These are phyloP conservation scores for Ephemerocybe angulata DNA, from an alignment of 768 basidiomycete genomes.

Conservation along the genomic window DNA sequence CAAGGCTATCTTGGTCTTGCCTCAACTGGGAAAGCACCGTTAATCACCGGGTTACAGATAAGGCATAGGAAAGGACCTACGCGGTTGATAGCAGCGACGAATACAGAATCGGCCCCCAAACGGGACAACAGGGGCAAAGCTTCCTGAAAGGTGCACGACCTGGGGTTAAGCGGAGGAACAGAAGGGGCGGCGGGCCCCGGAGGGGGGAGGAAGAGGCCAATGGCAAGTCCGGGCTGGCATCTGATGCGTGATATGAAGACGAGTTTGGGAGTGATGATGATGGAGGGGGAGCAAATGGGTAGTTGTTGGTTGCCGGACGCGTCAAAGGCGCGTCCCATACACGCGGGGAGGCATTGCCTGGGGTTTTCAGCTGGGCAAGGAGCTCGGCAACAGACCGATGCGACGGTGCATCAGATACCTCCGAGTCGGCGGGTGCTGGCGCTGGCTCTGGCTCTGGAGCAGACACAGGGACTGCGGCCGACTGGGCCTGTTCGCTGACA, in stretches of 20 bases:
- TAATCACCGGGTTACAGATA: neutral
- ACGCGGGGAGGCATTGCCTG: constrained; percentile 6
- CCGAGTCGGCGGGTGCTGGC: constrained; percentile 5
- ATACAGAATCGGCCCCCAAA: constrained; percentile 50
- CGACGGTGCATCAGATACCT: constrained; percentile 4
- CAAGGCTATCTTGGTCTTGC: constrained; percentile 65
- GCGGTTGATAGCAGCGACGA: constrained; percentile 48
- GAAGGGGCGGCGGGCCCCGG: neutral
- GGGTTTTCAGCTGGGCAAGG: constrained; percentile 55
- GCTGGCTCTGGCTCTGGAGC: constrained; percentile 5
- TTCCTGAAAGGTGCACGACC: constrained; percentile 60
- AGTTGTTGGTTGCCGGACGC: neutral
- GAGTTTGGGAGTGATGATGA: neutral
- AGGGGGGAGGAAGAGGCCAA: neutral
- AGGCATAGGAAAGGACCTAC: constrained; percentile 34
- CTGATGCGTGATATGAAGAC: neutral
- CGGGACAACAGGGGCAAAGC: constrained; percentile 62
- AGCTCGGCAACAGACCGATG: constrained; percentile 52
- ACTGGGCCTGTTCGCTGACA: neutral
- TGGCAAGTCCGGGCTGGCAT: neutral
- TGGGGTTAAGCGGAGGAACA: constrained; percentile 20
- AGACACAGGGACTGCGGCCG: constrained; percentile 10
- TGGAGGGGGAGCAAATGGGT: neutral
- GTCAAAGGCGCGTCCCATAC: neutral
- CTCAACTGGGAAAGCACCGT: constrained; percentile 48